Evolutionary conservation across 2,329 filamentous ascomycete genomes (phyloP).

Genomic region (Scytalidium lignicola): DNA sequence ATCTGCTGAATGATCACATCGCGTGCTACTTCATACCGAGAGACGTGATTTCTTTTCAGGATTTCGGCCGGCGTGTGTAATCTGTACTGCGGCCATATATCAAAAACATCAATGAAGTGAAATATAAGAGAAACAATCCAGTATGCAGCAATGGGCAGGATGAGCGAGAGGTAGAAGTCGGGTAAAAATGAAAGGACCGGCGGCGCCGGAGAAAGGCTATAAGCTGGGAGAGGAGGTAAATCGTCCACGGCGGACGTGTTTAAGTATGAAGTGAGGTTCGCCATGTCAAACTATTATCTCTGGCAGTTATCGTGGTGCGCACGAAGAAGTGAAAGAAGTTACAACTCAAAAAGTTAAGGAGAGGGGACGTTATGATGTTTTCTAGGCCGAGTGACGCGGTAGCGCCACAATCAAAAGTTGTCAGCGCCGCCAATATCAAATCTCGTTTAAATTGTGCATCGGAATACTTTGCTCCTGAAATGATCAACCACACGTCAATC

Average conservation of each 20-base stretch:
- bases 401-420: neutral
- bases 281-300: slow-evolving; percentile 26
- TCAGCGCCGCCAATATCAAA: neutral
- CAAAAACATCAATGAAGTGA: slow-evolving; percentile 81
- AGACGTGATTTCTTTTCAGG: slow-evolving; percentile 76
- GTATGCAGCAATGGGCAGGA: slow-evolving; percentile 78
- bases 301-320: slow-evolving; percentile 28
- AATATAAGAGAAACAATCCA: slow-evolving; percentile 84
- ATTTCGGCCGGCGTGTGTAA: slow-evolving; percentile 94
- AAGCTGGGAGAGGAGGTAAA: slow-evolving; percentile 82
- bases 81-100: slow-evolving; percentile 85
- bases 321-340: slow-evolving; percentile 20
- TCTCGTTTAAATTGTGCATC: neutral
- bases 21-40: slow-evolving; percentile 75
- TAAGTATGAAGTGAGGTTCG: slow-evolving; percentile 41
- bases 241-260: slow-evolving; percentile 41
- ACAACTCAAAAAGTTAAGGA: neutral
- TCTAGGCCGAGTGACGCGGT: neutral
- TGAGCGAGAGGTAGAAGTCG: slow-evolving; percentile 72
- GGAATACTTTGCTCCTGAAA: neutral
- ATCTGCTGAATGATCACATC: slow-evolving; percentile 91
- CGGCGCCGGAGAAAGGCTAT: slow-evolving; percentile 63
- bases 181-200: slow-evolving; percentile 73
- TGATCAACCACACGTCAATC: neutral
- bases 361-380: neutral